Conservation (phyloP, 768 basidiomycete genomes). For the Agrocybe praecox region DNA sequence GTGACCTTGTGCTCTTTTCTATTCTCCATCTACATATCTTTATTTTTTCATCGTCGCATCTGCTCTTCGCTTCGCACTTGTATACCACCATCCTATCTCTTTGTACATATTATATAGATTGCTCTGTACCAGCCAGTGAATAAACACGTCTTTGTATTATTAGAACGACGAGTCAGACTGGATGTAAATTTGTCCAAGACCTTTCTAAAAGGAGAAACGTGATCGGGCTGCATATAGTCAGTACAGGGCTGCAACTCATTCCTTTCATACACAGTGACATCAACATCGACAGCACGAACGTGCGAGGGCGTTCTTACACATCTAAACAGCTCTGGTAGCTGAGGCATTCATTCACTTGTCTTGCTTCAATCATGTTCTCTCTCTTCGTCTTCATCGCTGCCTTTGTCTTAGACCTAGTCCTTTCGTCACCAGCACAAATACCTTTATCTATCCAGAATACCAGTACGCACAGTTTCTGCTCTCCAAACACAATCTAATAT, state of each 20-base stretch:
- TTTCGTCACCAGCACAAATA: conserved; percentile 42
- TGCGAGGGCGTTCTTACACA: conserved; percentile 27
- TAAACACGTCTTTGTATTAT: conserved; percentile 1
- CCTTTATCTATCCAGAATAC: conserved; percentile 32
- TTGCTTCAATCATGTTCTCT: conserved; percentile 23
- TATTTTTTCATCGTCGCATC: conserved; percentile 12
- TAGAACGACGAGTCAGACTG: neutral
- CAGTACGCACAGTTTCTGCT: conserved; percentile 23
- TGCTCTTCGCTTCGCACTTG: conserved; percentile 8
- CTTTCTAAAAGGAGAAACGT: conserved; percentile 14
- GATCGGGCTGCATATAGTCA: neutral
- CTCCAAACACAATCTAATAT: conserved; percentile 1
- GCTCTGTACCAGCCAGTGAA: conserved; percentile 1
- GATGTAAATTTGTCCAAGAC: conserved; percentile 6
- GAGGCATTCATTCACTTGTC: conserved; percentile 23
- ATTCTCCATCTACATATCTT: conserved; percentile 11
- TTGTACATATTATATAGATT: conserved; percentile 8
- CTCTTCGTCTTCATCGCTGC: conserved; percentile 26
- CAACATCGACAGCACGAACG: conserved; percentile 29
- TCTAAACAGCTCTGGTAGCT: conserved; percentile 17
- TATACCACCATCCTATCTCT: conserved; percentile 19
- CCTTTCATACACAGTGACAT: conserved; percentile 3
- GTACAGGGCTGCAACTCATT: conserved; percentile 4
- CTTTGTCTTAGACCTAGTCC: conserved; percentile 20
- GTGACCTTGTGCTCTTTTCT: neutral